Evolutionary conservation across 2,329 filamentous ascomycete species (phyloP).

Genomic region (Clonostachys rhizophaga): DNA sequence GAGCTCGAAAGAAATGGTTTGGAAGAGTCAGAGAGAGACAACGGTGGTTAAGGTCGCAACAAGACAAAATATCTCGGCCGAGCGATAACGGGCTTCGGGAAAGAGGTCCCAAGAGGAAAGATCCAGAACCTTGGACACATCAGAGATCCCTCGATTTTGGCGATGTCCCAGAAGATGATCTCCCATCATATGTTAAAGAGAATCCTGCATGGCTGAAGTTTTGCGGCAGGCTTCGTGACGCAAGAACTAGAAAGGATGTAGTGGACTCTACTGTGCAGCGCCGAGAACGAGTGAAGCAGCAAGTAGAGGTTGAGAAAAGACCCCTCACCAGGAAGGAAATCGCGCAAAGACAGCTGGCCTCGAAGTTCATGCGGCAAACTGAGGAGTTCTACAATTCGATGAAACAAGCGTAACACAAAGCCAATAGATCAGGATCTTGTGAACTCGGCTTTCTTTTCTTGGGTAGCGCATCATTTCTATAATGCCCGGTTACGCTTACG

Average conservation of each 20-base stretch:
- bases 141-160: slow-evolving; percentile 25
- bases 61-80: slow-evolving; percentile 1
- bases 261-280: background rate
- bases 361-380: too few relatives aligned
- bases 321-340: background rate
- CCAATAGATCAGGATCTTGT: too few relatives aligned
- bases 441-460: too few relatives aligned
- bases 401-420: too few relatives aligned
- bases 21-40: slow-evolving; percentile 35
- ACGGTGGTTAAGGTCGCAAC: slow-evolving; percentile 10
- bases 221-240: slow-evolving; percentile 26
- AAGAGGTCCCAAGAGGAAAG: slow-evolving; percentile 6
- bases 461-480: too few relatives aligned
- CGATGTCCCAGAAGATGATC: slow-evolving; percentile 26
- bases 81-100: background rate
- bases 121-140: slow-evolving; percentile 20
- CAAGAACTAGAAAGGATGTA: background rate
- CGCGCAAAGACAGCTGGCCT: too few relatives aligned
- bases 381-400: too few relatives aligned
- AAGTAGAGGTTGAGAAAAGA: too few relatives aligned
- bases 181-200: slow-evolving; percentile 37
- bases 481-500: too few relatives aligned
- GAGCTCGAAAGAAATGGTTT: slow-evolving; percentile 44
- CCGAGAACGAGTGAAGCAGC: too few relatives aligned
- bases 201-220: slow-evolving; percentile 41